Evolutionary conservation across 202 grass and related monocot species (phyloP).

Genomic region (Brachypodium distachyon): DNA sequence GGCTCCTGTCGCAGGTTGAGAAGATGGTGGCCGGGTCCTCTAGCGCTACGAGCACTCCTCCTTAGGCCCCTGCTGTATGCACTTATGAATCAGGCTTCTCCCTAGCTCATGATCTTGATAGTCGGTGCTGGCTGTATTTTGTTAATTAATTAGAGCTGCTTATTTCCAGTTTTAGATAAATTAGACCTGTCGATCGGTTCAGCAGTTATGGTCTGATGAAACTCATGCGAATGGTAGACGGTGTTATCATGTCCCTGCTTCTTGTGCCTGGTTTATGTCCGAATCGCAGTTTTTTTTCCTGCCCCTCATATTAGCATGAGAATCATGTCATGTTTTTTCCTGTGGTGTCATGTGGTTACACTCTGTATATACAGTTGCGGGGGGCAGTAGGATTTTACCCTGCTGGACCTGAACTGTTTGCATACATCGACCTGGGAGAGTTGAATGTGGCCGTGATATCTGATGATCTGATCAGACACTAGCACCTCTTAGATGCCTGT

Average conservation of each 20-base stretch:
- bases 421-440: background rate
- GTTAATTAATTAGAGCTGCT: slow-evolving; percentile 18
- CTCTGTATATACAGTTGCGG: background rate
- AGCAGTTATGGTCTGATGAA: slow-evolving; percentile 4
- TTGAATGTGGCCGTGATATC: background rate
- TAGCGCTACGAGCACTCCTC: slow-evolving; percentile 10
- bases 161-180: slow-evolving; percentile 5
- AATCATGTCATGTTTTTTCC: background rate
- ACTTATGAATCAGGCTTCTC: slow-evolving; percentile 9
- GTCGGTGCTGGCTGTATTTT: background rate
- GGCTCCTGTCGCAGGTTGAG: slow-evolving; percentile 64
- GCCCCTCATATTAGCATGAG: background rate
- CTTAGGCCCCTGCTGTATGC: slow-evolving; percentile 5
- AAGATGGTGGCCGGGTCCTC: slow-evolving; percentile 31
- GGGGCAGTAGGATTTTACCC: background rate
- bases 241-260: background rate
- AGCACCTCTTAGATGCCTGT: background rate
- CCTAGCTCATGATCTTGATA: background rate
- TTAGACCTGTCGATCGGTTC: background rate
- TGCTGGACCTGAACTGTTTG: background rate
- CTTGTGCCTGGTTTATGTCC: background rate
- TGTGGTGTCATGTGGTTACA: background rate
- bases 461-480: background rate
- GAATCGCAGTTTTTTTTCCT: background rate
- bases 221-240: slow-evolving; percentile 11